Evolutionary conservation across 306 rosid species (phyloP).

Genomic region (Citrullus mucosospermus): DNA sequence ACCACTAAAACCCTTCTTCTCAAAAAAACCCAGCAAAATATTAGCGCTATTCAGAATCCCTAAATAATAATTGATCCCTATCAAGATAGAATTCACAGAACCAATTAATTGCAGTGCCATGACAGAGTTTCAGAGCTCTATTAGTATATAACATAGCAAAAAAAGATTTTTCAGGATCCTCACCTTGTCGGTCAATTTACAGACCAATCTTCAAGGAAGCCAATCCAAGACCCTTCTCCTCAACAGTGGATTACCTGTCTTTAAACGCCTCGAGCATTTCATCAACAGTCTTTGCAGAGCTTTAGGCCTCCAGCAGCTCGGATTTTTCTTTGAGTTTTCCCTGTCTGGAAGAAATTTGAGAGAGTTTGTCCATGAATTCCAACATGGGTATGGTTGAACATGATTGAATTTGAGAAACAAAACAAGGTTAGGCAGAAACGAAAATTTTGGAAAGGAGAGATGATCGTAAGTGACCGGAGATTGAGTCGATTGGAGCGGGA

Average conservation of each 20-base stretch:
- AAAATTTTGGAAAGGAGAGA: too few species aligned
- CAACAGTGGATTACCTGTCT: slow-evolving; percentile 43
- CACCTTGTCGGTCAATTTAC: slow-evolving; percentile 69
- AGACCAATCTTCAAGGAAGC: slow-evolving; percentile 70
- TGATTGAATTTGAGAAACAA: slow-evolving; percentile 20
- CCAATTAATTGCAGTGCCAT: slow-evolving; percentile 77
- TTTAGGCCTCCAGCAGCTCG: slow-evolving; percentile 59
- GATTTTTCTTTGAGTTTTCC: slow-evolving; percentile 43
- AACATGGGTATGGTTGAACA: slow-evolving; percentile 28
- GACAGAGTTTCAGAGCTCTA: slow-evolving; percentile 39
- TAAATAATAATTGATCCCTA: slow-evolving; percentile 33
- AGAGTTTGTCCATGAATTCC: slow-evolving; percentile 28
- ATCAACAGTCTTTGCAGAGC: slow-evolving; percentile 42
- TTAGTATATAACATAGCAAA: slow-evolving; percentile 31
- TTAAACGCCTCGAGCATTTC: slow-evolving; percentile 50
- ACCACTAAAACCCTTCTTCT: slow-evolving; percentile 32
- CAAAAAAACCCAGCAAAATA: slow-evolving; percentile 10
- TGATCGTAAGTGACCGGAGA: too few species aligned
- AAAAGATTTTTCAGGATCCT: slow-evolving; percentile 38
- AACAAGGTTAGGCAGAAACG: neutral
- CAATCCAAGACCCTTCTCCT: slow-evolving; percentile 57
- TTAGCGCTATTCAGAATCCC: slow-evolving; percentile 63
- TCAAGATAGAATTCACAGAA: slow-evolving; percentile 11
- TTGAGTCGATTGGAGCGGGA: too few species aligned
- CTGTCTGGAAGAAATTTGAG: slow-evolving; percentile 43